These are phyloP conservation scores for Rhizopogon vulgaris DNA, from an alignment of 768 basidiomycete genomes.

Conservation along the genomic window DNA sequence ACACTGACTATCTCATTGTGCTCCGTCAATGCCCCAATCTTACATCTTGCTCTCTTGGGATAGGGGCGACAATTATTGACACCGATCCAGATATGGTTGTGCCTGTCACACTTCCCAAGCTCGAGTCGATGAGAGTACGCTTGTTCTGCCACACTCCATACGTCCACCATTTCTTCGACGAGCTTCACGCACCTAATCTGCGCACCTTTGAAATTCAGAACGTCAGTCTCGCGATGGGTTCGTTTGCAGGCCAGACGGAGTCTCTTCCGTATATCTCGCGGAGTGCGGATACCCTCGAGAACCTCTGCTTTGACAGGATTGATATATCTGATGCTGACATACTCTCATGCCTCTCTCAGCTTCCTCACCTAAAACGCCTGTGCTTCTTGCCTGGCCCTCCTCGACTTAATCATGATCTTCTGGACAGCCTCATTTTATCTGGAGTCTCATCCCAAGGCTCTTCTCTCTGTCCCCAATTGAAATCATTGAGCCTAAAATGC, in stretches of 20 bases:
- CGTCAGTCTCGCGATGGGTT: slow-evolving; percentile 22
- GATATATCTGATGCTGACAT: slow-evolving; percentile 17
- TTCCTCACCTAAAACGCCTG: slow-evolving; percentile 13
- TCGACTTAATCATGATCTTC: slow-evolving; percentile 25
- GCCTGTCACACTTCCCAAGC: slow-evolving; percentile 20
- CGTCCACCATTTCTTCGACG: slow-evolving; percentile 18
- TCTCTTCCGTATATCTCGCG: slow-evolving; percentile 21
- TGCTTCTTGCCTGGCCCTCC: slow-evolving; percentile 21
- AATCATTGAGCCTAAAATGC: slow-evolving; percentile 18
- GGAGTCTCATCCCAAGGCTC: neutral
- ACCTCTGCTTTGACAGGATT: slow-evolving; percentile 15
- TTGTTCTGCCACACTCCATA: slow-evolving; percentile 23
- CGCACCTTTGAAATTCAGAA: slow-evolving; percentile 22
- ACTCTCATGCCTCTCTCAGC: slow-evolving; percentile 15
- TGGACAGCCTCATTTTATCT: slow-evolving; percentile 15
- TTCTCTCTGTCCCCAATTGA: slow-evolving; percentile 17
- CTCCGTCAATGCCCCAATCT: slow-evolving; percentile 22
- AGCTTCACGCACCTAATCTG: slow-evolving; percentile 18
- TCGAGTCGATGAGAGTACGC: slow-evolving; percentile 21
- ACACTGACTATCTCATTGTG: slow-evolving; percentile 20
- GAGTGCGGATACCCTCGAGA: slow-evolving; percentile 24
- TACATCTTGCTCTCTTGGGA: slow-evolving; percentile 20
- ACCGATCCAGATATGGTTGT: slow-evolving; percentile 7
- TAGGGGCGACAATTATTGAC: slow-evolving; percentile 14
- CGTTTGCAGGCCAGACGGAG: slow-evolving; percentile 19